A percentile compares a stretch with the other conserved stretches of the same genome.
Evolutionary conservation across 768 basidiomycete species (phyloP).

Genomic region (Sistotremastrum suecicum): DNA sequence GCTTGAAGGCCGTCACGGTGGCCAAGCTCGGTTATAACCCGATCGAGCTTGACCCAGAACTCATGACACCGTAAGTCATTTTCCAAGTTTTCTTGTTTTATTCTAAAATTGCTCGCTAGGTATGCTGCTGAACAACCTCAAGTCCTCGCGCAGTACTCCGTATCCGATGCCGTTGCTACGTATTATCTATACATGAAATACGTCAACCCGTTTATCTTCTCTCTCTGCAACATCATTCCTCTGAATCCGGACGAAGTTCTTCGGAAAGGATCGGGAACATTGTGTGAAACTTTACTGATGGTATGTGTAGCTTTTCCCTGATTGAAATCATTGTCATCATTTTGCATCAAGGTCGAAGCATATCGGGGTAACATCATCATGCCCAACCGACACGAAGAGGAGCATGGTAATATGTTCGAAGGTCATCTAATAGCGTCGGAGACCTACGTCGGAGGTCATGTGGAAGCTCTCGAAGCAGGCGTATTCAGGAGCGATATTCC

Average conservation of each 20-base stretch:
- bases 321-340: conserved; percentile 1
- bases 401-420: conserved; percentile 83
- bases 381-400: conserved; percentile 95
- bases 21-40: conserved; percentile 94
- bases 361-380: conserved; percentile 86
- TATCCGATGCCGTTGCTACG: conserved; percentile 99
- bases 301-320: conserved; percentile 28
- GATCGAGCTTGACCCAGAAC: conserved; percentile 91
- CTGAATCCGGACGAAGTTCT: conserved; percentile 92
- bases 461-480: conserved; percentile 95
- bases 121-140: conserved; percentile 97
- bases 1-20: conserved; percentile 94
- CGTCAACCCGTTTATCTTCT: conserved; percentile 98
- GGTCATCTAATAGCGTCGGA: conserved; percentile 95
- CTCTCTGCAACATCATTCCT: conserved; percentile 97
- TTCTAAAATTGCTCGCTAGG: conserved; percentile 25
- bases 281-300: conserved; percentile 97
- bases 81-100: neutral
- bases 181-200: conserved; percentile 99
- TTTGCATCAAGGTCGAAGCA: conserved; percentile 69
- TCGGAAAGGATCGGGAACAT: conserved; percentile 88
- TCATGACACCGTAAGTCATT: conserved; percentile 89
- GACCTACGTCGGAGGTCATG: conserved; percentile 97
- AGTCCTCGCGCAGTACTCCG: conserved; percentile 89
- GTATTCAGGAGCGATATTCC: conserved; percentile 95